These are phyloP conservation scores for Ilyonectria sp. DNA, from an alignment of 2,329 filamentous ascomycete species.

Conservation along the genomic window DNA sequence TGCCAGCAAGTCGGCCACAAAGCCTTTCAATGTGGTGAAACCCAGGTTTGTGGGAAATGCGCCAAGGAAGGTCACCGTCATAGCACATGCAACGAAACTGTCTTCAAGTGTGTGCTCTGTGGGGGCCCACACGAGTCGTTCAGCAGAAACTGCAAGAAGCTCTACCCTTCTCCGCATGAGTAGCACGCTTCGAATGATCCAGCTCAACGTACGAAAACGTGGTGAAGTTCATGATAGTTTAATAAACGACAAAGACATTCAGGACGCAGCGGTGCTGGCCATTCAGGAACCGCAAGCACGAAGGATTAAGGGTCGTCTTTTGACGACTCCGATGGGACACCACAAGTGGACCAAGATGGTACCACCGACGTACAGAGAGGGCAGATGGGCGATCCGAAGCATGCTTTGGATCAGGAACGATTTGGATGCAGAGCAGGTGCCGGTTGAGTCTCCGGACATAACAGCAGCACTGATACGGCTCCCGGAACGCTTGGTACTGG, in stretches of 20 bases:
- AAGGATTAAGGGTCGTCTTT: slow-evolving; percentile 29
- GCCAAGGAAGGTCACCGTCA: slow-evolving; percentile 41
- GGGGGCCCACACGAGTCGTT: slow-evolving; percentile 21
- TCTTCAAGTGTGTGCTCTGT: slow-evolving; percentile 38
- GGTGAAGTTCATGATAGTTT: slow-evolving; percentile 36
- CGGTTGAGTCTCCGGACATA: slow-evolving; percentile 28
- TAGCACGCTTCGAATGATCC: slow-evolving; percentile 36
- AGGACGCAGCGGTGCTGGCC: slow-evolving; percentile 29
- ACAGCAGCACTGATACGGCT: slow-evolving; percentile 21
- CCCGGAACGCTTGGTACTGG: neutral
- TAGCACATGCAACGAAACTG: slow-evolving; percentile 29
- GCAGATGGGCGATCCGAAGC: slow-evolving; percentile 38
- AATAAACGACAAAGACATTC: slow-evolving; percentile 37
- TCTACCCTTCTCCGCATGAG: slow-evolving; percentile 38
- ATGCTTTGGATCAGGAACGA: slow-evolving; percentile 34
- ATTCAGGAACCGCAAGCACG: slow-evolving; percentile 36
- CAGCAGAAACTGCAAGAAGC: slow-evolving; percentile 33
- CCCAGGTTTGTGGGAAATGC: slow-evolving; percentile 35
- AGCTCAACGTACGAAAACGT: slow-evolving; percentile 37
- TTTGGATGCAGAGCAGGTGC: neutral
- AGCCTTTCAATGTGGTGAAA: neutral
- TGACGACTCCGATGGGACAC: slow-evolving; percentile 35
- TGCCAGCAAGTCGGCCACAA: neutral
- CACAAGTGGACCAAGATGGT: slow-evolving; percentile 37
- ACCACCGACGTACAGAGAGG: slow-evolving; percentile 31